Evolutionary conservation across 2,329 filamentous ascomycete species (phyloP), one percentile per base, ranked within the genome.

Genomic region (Cadophora sp.): DNA sequence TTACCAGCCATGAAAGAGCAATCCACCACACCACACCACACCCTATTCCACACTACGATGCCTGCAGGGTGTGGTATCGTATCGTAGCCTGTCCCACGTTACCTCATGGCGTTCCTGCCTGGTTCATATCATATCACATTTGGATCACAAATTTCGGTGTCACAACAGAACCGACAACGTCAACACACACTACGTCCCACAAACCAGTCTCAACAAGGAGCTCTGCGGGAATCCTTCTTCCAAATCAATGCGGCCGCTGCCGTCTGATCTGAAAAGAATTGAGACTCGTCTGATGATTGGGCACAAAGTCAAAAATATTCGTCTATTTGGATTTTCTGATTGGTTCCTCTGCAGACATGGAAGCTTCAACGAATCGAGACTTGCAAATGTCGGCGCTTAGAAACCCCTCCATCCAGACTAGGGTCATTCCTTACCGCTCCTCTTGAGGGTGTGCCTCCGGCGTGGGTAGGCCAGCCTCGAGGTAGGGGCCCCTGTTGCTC

Each of bases 61-160:
- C 60, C 27, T 30, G 27, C 36, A 58, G 66, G n/a, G 61, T 62
- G 36, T 43, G 55, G 60, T 45, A 53, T 72, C 48, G 67, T 62
- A 66, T 65, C 56, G 64, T 59, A 66, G 64, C 36, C 65, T 48
- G 70, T 72, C 66, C 62, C 58, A 73, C 68, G 70, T 73, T 72
- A 70, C 68, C 66, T 68, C 39, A 45, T 47, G 63, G 64, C 47
- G 67, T 69, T 39, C n/a, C 33, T 30, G 16, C 55, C 41, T 64
- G 20, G 48, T 22, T 14, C 50, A 48, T 18, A 48, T 48, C 43
- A 39, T n/a, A 62, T 66, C 65, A 66, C 59, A 53, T 30, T 30
- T 30, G 27, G 27, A 30, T 59, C 27, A 41, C 39, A 36, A 1
- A 20, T 27, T 47, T 41, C 11, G 55, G 33, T 41, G 20, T 58